Percentiles rank a stretch among this genome's conserved stretches.
Evolutionary conservation across 345 rosid species (phyloP).

Genomic region (Atalantia buxifolia): DNA sequence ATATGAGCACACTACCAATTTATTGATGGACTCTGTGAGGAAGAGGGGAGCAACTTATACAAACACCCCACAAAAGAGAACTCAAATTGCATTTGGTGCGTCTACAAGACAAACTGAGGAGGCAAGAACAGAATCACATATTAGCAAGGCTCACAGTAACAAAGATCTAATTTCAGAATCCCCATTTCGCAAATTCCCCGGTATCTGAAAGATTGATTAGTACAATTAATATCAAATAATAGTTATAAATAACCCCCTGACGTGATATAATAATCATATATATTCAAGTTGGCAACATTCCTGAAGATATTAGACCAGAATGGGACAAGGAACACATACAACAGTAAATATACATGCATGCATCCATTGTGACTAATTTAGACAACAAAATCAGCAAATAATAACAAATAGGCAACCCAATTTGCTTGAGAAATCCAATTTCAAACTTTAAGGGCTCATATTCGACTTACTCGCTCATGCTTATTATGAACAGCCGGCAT

Average conservation of each 20-base stretch:
- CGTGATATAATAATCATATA: no score
- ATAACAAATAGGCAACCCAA: background rate
- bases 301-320: background rate
- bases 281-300: background rate
- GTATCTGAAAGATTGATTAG: background rate
- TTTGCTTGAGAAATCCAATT: background rate
- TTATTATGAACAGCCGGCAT: conserved; percentile 56
- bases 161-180: background rate
- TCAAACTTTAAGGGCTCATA: background rate
- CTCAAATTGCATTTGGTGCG: background rate
- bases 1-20: background rate
- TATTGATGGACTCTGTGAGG: background rate
- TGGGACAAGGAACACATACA: background rate
- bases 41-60: background rate
- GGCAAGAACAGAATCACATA: background rate
- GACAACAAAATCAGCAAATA: background rate
- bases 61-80: background rate
- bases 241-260: background rate
- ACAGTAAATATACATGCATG: background rate
- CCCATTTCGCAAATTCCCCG: background rate
- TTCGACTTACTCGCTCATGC: conserved; percentile 40
- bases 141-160: background rate
- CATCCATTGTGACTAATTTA: background rate
- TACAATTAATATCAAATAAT: background rate
- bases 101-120: background rate